phyloP scores from a whole-genome alignment of 257 asterid genomes.

The Primulina eburnea region DNA sequence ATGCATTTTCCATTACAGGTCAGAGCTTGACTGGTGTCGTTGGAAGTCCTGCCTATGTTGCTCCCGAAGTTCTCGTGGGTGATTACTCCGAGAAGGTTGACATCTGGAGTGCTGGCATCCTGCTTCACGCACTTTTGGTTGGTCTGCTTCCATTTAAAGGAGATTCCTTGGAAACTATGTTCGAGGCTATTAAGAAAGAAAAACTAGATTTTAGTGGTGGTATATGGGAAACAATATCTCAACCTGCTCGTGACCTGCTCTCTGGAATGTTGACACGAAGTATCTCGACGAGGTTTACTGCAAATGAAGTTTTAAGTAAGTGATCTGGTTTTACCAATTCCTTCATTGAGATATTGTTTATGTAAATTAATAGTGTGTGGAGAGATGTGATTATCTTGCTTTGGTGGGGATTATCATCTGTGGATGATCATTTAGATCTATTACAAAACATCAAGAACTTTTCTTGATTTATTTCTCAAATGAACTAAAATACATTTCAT shows the following conservation, averaged over 20 bases:
- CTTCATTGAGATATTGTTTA: slow-evolving; percentile 10
- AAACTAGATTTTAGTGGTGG: slow-evolving; percentile 57
- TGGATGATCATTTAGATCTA: background rate
- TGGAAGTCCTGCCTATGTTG: slow-evolving; percentile 92
- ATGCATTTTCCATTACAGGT: slow-evolving; percentile 42
- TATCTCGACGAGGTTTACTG: slow-evolving; percentile 54
- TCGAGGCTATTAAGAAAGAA: slow-evolving; percentile 74
- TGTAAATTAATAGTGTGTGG: background rate
- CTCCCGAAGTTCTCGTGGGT: slow-evolving; percentile 82
- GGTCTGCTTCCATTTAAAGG: slow-evolving; percentile 83
- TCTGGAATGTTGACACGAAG: slow-evolving; percentile 66
- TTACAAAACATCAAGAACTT: background rate
- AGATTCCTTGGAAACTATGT: slow-evolving; percentile 60
- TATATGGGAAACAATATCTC: slow-evolving; percentile 64
- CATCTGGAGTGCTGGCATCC: slow-evolving; percentile 89
- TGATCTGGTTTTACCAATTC: slow-evolving; percentile 23
- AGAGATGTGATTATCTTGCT: background rate
- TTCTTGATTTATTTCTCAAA: background rate
- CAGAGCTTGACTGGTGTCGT: slow-evolving; percentile 71
- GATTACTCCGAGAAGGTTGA: slow-evolving; percentile 85
- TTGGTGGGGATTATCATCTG: background rate
- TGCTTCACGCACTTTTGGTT: slow-evolving; percentile 78
- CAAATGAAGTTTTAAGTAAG: slow-evolving; percentile 76
- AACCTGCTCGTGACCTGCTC: slow-evolving; percentile 74
- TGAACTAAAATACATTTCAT: background rate